phyloP scores from a whole-genome alignment of 331 rosid species.

The Quercus lobata region DNA sequence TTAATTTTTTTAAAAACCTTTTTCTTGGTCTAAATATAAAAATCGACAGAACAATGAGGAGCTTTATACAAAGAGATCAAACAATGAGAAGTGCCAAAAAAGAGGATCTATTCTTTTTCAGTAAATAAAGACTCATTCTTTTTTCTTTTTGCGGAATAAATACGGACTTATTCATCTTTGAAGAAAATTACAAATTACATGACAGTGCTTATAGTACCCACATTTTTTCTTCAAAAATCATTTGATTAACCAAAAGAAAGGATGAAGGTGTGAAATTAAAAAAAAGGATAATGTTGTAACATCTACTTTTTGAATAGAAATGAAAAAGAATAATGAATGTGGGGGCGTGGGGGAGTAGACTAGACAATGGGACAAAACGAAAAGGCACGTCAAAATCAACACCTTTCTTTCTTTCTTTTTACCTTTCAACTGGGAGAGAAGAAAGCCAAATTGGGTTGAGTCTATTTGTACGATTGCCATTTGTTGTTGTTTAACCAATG shows the following conservation, averaged over 20 bases:
- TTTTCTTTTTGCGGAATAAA: background rate
- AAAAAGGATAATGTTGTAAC: background rate
- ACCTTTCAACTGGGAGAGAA: background rate
- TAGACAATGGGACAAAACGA: background rate
- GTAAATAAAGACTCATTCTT: background rate
- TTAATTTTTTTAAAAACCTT: too few relatives aligned
- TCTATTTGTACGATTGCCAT: background rate
- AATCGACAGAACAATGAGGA: too few relatives aligned
- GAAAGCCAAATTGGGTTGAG: background rate
- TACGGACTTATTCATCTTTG: background rate
- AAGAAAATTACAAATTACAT: background rate
- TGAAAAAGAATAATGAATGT: background rate
- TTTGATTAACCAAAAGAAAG: too few relatives aligned
- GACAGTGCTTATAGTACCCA: background rate
- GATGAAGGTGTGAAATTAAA: too few relatives aligned
- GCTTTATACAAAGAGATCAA: too few relatives aligned
- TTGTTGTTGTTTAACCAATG: background rate
- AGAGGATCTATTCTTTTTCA: background rate
- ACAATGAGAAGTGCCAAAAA: background rate
- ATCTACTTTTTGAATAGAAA: background rate
- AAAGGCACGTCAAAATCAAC: slow-evolving; percentile 14
- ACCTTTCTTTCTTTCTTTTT: background rate
- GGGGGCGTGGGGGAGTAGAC: background rate
- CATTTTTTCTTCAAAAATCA: too few relatives aligned
- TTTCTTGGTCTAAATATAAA: too few relatives aligned